Base-by-base conservation (phyloP, 805 yeast species). In the Alloascoidea hylecoeti region DNA sequence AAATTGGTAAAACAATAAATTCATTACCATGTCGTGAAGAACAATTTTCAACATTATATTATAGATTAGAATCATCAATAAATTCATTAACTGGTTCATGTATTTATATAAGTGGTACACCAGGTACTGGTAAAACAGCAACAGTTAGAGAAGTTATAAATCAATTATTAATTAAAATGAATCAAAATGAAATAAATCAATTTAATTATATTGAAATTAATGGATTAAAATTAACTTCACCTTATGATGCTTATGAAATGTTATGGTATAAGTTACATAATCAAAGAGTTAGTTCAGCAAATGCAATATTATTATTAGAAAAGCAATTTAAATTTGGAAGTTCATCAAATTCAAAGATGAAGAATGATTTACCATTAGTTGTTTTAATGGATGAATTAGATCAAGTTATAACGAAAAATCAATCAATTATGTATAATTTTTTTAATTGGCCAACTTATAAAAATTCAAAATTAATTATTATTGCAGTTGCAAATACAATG, bases 91-190 rank as follows among this genome's bases (percentile, higher is more conserved):
- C 79, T 1, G 96, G 97, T 0, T 70, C 88, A 4, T 84, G 95
- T 46, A 57, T 92, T 4, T 92, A 88, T 52, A 75, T 92, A 6
- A 84, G 95, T 56, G 99, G 99, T 3, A 85, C 96, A 0, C 98
- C 99, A 0, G 99, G 99, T 5, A 89, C 94, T 2, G 98, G 98
- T 9, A 92, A 92, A 52, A 89, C 98, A 0, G 92, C 94, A 3
- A 89, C 97, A 0, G 76, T 89, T 2, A 61, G 95, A 39, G 95
- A 86, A 49, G 96, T 82, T 0, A 69, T 92, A 17, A 68, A 73
- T 23, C 85, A 80, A 48, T 57, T 92, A 27, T 66, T 69, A 34
- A 50, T 55, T 13, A 57, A 64, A 15, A 44, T 46, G 55, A 61
- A 43, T 42, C 62, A 55, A 12, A 57, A 56, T 3, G 66, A 60